phyloP scores from a whole-genome alignment of 371 early-diverging fungal genomes.

The Saksenaea oblongispora region DNA sequence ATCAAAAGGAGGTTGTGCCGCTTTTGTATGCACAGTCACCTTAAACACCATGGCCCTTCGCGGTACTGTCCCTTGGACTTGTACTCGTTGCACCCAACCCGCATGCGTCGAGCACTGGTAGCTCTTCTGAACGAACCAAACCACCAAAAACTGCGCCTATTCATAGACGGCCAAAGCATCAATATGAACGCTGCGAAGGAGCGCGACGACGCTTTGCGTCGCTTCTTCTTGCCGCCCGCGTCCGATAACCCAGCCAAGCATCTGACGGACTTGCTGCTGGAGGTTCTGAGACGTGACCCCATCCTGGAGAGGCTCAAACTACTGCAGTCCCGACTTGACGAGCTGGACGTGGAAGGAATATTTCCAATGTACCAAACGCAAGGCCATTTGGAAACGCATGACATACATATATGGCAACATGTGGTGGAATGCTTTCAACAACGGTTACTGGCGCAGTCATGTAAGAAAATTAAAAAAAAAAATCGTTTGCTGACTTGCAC shows the following conservation, averaged over 20 bases:
- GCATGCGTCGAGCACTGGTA: slow-evolving; percentile 34
- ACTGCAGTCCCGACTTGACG: slow-evolving; percentile 48
- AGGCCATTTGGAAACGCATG: slow-evolving; percentile 4
- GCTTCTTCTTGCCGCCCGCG: not conserved
- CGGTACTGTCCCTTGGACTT: slow-evolving; percentile 62
- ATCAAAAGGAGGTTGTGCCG: slow-evolving; percentile 50
- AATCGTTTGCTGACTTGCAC: too few species aligned
- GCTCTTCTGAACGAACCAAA: slow-evolving; percentile 21
- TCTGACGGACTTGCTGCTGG: not conserved
- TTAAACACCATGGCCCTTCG: slow-evolving; percentile 15
- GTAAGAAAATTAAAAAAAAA: not conserved
- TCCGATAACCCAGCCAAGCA: not conserved
- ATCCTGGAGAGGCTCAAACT: slow-evolving; percentile 35
- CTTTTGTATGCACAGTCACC: slow-evolving; percentile 61
- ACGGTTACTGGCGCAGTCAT: not conserved
- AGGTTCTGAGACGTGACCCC: slow-evolving; percentile 36
- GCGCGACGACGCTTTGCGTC: not conserved
- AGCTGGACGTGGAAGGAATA: slow-evolving; percentile 49
- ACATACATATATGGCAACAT: slow-evolving; percentile 26
- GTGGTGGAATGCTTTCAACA: slow-evolving; percentile 17
- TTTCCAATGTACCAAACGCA: slow-evolving; percentile 20
- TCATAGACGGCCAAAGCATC: slow-evolving; percentile 20
- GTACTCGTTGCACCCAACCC: slow-evolving; percentile 35
- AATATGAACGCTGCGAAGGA: not conserved
- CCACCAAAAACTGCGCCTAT: slow-evolving; percentile 39